Base-by-base conservation (phyloP, 2,329 filamentous ascomycete genomes). In the Canariomyces notabilis region DNA sequence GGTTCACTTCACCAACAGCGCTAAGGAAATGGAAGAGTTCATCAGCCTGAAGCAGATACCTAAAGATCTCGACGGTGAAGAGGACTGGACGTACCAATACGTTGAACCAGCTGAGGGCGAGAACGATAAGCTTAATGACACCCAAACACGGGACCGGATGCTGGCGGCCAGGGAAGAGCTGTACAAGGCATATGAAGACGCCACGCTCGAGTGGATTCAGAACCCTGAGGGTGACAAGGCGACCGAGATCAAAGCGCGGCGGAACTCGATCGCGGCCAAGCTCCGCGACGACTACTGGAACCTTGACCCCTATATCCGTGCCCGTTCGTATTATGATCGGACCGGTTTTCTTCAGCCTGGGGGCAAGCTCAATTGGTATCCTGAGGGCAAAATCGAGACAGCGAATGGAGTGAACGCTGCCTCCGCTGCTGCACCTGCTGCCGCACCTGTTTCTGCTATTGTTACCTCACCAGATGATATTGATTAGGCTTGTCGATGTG, bases 1-100 rank as follows among this genome's bases (percentile, higher is more conserved):
- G 67, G 85, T 98, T 16, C 83, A 96, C 64, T 97, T 97, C 66
- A 93, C 87, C 48, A 93, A 89, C 61, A 88, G 81, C 56, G 71
- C 82, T 45, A 77, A 85, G 44, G 91, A 96, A 43, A 73, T 98
- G 43, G 79, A 86, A 53, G 73, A 82, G 46, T 96, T 85, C 62
- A 85, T 98, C 46, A 75, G 81, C 9, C 73, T 73, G 32, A 72
- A 73, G 37, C 82, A 83, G 38, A 86, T 97, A 54, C 78, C 85
- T 49, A 87, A 84, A 59, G 90, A 95, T 52, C 75, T 96, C 3
- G 91, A 89, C 18, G 93, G 93, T 37, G 79, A 85, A 6, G 89
- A 96, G 57, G 75, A 89, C 53, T 97, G 86, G 82, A 73, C 79
- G 39, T 97, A 95, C 67, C 69, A 77, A 53, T 98, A 94, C 61